Base-by-base conservation (phyloP, 2,329 filamentous ascomycete genomes). In the Neurospora sp. region DNA sequence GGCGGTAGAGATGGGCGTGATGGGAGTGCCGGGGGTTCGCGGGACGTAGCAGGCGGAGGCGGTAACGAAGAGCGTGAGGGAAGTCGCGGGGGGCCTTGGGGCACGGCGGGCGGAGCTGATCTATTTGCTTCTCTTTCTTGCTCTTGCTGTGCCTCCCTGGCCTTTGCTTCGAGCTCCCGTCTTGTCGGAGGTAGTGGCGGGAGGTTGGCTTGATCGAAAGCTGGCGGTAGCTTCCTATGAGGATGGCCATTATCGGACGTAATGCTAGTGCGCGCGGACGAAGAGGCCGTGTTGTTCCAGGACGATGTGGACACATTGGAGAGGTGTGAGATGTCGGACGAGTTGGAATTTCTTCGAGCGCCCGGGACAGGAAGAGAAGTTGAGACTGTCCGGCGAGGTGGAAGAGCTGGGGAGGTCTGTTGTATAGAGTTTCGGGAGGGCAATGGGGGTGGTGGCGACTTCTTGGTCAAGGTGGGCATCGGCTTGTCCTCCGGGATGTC, bases 111-210 rank as follows among this genome's bases (percentile, higher is more conserved):
- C 11, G n/a, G 68, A 13, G 23, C 23, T 69, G 52, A 62, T 62
- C 7, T 28, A 62, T 19, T 66, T 23, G 70, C 46, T 75, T 75
- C 73, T 3, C 73, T 71, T 13, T 71, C 75, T 6, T 72, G 74
- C 74, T 79, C 76, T 69, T 78, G 74, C 36, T 78, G 75, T 40
- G 79, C 78, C 70, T 80, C 78, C 66, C 77, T 80, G 7, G 80
- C 79, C 71, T 81, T 80, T 2, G 83, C 82, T 71, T 90, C 87
- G 1, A 81, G 78, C 70, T 89, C 87, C 58, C 84, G 82, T 72
- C 81, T 82, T 1, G 84, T 82, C 0, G 87, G 87, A 0, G 87
- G 88, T 42, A 90, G 77, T 11, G 84, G 82, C 0, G 87, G 88
- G 11, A 90, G 80, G 67, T 83, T 85, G n/a, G 86, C 81, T 40